phyloP scores from a whole-genome alignment of 805 yeast genomes.

The Komagataella populi region DNA sequence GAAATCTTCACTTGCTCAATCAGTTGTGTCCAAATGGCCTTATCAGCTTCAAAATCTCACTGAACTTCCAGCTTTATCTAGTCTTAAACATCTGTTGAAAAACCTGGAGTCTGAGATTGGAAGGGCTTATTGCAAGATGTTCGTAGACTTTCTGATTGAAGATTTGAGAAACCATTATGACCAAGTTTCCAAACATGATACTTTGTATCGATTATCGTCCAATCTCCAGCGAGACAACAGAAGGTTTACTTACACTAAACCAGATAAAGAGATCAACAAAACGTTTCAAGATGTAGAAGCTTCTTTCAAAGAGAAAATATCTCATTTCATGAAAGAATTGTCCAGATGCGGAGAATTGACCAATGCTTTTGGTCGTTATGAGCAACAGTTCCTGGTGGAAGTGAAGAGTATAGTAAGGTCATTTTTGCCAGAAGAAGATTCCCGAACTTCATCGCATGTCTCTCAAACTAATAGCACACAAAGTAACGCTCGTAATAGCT shows the following conservation, averaged over 20 bases:
- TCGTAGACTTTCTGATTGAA: slow-evolving; percentile 37
- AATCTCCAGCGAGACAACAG: slow-evolving; percentile 6
- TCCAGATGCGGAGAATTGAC: slow-evolving; percentile 47
- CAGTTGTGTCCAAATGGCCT: slow-evolving; percentile 27
- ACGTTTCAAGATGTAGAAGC: slow-evolving; percentile 24
- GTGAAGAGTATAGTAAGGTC: slow-evolving; percentile 58
- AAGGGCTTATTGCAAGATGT: slow-evolving; percentile 44
- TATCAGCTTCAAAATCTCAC: slow-evolving; percentile 27
- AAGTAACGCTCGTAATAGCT: slow-evolving; percentile 12
- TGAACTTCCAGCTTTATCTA: slow-evolving; percentile 33
- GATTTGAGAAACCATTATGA: slow-evolving; percentile 53
- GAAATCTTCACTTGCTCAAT: slow-evolving; percentile 12
- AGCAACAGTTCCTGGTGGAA: slow-evolving; percentile 55
- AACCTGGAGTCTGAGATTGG: slow-evolving; percentile 55
- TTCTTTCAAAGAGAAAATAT: slow-evolving; percentile 27
- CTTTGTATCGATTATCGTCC: slow-evolving; percentile 33
- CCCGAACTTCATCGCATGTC: slow-evolving; percentile 6
- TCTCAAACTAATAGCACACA: slow-evolving; percentile 14
- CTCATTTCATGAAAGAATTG: slow-evolving; percentile 37
- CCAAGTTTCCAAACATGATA: slow-evolving; percentile 27
- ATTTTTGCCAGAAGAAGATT: slow-evolving; percentile 39
- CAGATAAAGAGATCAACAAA: slow-evolving; percentile 12
- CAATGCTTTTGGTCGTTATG: slow-evolving; percentile 49
- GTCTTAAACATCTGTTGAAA: slow-evolving; percentile 37
- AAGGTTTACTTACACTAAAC: slow-evolving; percentile 4